Percentiles rank a stretch among this genome's conserved stretches.
phyloP scores from a whole-genome alignment of 2,329 filamentous ascomycete genomes.

The Cercospora janseana region DNA sequence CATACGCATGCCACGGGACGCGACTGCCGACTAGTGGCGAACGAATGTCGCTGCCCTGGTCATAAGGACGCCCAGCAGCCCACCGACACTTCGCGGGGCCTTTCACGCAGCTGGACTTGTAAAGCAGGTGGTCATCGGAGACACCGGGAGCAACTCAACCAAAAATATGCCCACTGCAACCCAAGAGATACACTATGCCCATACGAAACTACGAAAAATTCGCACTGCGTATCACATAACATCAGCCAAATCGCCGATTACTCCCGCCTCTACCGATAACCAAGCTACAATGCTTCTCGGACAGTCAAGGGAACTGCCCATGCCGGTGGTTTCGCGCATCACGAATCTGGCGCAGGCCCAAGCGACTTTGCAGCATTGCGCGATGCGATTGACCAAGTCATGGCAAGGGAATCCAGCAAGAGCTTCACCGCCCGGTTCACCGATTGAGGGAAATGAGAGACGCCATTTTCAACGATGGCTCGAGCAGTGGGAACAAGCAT shows the following conservation, averaged over 20 bases:
- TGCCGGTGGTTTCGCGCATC: conserved; percentile 33
- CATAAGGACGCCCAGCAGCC: conserved; percentile 3
- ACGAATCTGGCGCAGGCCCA: conserved; percentile 34
- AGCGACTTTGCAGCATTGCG: conserved; percentile 36
- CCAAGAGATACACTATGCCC: conserved; percentile 22
- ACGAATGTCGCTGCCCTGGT: conserved; percentile 1
- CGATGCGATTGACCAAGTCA: conserved; percentile 29
- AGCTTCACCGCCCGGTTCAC: conserved; percentile 23
- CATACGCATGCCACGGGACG: conserved; percentile 3
- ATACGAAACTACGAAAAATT: conserved; percentile 21
- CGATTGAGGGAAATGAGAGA: conserved; percentile 22
- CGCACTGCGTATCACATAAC: conserved; percentile 22
- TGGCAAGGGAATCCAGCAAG: conserved; percentile 23
- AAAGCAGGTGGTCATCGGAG: conserved; percentile 2
- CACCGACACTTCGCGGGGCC: not conserved
- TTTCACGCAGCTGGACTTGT: not conserved
- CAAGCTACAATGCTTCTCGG: conserved; percentile 14
- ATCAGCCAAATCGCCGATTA: conserved; percentile 14
- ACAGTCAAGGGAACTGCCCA: conserved; percentile 33
- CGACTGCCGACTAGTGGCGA: conserved; percentile 14
- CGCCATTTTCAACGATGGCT: conserved; percentile 33
- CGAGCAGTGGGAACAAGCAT: conserved; percentile 35
- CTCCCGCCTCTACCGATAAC: conserved; percentile 13
- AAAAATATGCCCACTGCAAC: conserved; percentile 24
- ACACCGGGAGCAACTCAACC: conserved; percentile 1